phyloP scores from a whole-genome alignment of 2,329 filamentous ascomycete species.

The Bipolaris oryzae region DNA sequence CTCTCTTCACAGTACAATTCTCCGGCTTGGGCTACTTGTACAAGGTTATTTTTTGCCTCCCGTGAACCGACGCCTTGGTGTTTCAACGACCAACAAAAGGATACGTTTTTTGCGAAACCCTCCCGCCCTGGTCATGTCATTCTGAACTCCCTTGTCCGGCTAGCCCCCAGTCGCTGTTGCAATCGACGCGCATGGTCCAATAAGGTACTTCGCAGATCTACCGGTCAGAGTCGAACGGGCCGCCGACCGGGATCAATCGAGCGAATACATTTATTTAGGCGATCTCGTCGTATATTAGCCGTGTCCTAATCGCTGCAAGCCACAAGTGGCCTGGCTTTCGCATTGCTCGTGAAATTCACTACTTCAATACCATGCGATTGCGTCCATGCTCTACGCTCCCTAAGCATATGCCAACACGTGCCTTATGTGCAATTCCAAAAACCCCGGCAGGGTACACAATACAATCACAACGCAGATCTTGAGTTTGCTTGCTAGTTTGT shows the following conservation, averaged over 20 bases:
- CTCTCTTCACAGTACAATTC: background rate
- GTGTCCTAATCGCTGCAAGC: background rate
- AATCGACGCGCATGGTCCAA: constrained; percentile 4
- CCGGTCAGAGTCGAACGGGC: constrained; percentile 14
- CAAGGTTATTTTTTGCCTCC: constrained; percentile 4
- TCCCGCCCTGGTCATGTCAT: constrained; percentile 5
- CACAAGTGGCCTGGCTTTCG: background rate
- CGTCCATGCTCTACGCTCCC: background rate
- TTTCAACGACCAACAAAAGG: constrained; percentile 10
- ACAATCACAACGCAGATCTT: no score
- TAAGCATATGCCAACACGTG: background rate
- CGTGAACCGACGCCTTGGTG: background rate
- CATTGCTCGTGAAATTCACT: background rate
- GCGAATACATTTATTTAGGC: background rate
- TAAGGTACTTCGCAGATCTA: constrained; percentile 11
- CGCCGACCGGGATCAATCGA: constrained; percentile 10
- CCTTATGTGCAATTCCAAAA: background rate
- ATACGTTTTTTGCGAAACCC: constrained; percentile 9
- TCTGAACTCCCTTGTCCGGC: background rate
- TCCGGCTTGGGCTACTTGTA: constrained; percentile 1
- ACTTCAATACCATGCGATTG: background rate
- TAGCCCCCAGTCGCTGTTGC: constrained; percentile 2
- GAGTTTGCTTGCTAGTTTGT: no score
- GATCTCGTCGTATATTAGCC: constrained; percentile 10
- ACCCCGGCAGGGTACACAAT: no score